Base-by-base conservation (phyloP, 352 stramenopile species). In the Globisporangium orthogonon region DNA sequence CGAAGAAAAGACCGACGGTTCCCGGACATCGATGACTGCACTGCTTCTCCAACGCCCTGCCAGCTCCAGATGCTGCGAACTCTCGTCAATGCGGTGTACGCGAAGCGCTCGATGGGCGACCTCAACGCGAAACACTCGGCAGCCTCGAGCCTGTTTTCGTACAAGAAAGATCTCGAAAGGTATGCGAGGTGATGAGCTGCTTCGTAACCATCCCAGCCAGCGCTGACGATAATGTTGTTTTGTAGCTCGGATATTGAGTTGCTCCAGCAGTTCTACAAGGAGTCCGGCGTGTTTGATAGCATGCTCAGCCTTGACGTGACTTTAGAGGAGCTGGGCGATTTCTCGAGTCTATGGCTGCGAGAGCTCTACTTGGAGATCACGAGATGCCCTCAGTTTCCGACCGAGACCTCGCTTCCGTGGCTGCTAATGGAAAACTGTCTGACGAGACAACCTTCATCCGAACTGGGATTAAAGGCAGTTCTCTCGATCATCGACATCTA, bases 361-460 rank as follows among this genome's bases (percentile, higher is more conserved):
- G 87, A 96, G 56, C 70, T 89, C 5, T 87, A 93, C 58, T 60
- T 96, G 13, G 80, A 92, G 44, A 69, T 88, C 18, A 63, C 71
- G 7, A 76, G 78, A 17, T 74, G 68, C 40, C 70, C 82, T 2
- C 86, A 96, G 58, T 87, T 97, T 47, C 82, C 89, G n/a, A 83
- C 86, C 9, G 78, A 91, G 46, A 73, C 78, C 13, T 94, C 81
- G 2, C 61, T 97, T 5, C 82, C 86, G 4, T 97, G 86, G 88
- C 56, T 95, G 29, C 63, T 96, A 4, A 68, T 84, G 53, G 74
- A 91, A 52, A 63, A 83, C 35, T 72, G 76, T 10, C 62, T 94
- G 30, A 60, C 71, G 43, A 62, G n/a, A 46, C 17, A 35, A 7
- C 60, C 23, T 1, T 59, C 23, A 23, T 23, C 39, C 30, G 43